Percentiles rank a stretch among this genome's conserved stretches.
Evolutionary conservation across 1,284 basidiomycete species (phyloP).

Genomic region (Meripilus lineatus): DNA sequence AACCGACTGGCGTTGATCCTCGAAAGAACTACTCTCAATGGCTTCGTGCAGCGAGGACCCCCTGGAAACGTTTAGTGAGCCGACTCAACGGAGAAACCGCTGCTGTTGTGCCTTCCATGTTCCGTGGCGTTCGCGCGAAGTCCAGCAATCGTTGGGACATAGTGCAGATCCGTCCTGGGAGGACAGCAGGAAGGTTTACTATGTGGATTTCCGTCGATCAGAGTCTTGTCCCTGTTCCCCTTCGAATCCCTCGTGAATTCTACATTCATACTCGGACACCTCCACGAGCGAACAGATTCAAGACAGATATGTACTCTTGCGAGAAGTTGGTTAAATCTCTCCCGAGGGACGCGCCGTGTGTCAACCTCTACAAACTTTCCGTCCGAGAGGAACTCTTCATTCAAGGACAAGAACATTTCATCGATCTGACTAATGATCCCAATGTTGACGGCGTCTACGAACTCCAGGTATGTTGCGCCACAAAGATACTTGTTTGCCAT

Average conservation of each 20-base stretch:
- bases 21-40: conserved; percentile 71
- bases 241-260: conserved; percentile 88
- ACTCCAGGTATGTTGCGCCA: conserved; percentile 58
- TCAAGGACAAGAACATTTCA: conserved; percentile 87
- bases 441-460: conserved; percentile 97
- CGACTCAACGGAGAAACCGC: conserved; percentile 28
- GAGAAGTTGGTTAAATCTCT: conserved; percentile 77
- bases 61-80: conserved; percentile 68
- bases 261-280: conserved; percentile 85
- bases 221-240: conserved; percentile 73
- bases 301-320: conserved; percentile 61
- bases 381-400: conserved; percentile 85
- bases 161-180: conserved; percentile 81
- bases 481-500: conserved; percentile 7
- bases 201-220: conserved; percentile 88
- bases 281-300: conserved; percentile 62
- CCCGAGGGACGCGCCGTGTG: conserved; percentile 75
- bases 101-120: conserved; percentile 68
- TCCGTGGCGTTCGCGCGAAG: conserved; percentile 67
- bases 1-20: conserved; percentile 52
- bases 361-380: conserved; percentile 80
- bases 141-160: conserved; percentile 86
- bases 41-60: conserved; percentile 75
- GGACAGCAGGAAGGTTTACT: conserved; percentile 79
- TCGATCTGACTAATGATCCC: conserved; percentile 88